Evolutionary conservation across 75 land plant species (phyloP), one percentile per base, ranked within the genome.

Genomic region (Selaginella tamariscina): DNA sequence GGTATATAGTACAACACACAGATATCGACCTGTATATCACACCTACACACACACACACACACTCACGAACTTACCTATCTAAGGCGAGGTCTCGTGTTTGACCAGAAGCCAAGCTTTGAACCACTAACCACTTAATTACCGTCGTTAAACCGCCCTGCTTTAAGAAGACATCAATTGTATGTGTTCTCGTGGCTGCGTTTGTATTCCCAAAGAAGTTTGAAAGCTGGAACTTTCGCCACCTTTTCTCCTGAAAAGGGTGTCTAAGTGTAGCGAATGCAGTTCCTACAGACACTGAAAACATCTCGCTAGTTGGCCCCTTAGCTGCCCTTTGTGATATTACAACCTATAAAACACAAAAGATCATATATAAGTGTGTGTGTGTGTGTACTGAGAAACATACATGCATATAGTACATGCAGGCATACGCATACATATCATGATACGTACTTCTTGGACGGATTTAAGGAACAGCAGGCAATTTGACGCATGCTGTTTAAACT

Each of bases 81-180:
- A 93, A 80, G 23, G 98, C 98, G 86, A 93, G 84, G 67, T 88
- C 92, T 74, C 91, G 78, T 32, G 93, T 88, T 63, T 86, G 97
- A 26, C 97, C 97, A 76, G 87, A 86, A 62, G 89, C 89, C 57
- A 93, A 65, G 70, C 83, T 77, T 29, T 87, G 83, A 11, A 78
- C 84, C 72, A 86, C 79, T 21, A 89, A 75, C 98, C 98, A 93
- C 65, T 73, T 79, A 64, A 86, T 87, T 57, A 78, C 67, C 33
- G 77, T 18, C 68, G 68, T 71, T 9, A 8, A 71, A 21, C 79
- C 85, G 44, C 75, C 76, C 33, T 84, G 78, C 64, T 62, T 32
- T 13, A 82, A 27, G 65, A 77, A 72, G 5, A 88, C 65, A 80
- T 88, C 94, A 30, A 88, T 74, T 1, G 78, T 71, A 49, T 88